Evolutionary conservation across 202 grass and related monocot species (phyloP).

Genomic region (Schoenoplectus triqueter): DNA sequence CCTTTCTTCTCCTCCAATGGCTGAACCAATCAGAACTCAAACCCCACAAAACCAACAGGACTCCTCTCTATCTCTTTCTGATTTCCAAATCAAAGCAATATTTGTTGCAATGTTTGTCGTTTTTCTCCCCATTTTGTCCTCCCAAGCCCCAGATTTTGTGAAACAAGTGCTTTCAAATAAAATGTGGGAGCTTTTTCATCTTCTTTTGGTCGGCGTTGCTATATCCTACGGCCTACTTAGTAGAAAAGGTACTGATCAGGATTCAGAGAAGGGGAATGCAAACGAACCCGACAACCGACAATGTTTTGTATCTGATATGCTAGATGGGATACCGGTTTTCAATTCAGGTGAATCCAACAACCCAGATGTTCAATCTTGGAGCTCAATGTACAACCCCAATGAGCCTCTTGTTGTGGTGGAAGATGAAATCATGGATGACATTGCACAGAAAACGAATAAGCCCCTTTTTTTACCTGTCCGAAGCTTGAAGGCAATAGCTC

Average conservation of each 20-base stretch:
- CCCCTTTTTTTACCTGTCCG: conserved; percentile 64
- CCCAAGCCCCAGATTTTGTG: conserved; percentile 50
- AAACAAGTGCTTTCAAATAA: conserved; percentile 40
- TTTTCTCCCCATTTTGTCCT: conserved; percentile 65
- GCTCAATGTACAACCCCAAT: conserved; percentile 53
- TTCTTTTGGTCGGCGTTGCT: conserved; percentile 85
- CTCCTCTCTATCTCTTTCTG: conserved; percentile 51
- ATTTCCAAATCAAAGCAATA: conserved; percentile 60
- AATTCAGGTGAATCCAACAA: conserved; percentile 27
- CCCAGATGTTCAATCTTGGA: conserved; percentile 60
- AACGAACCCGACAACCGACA: conserved; percentile 43
- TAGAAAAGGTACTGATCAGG: conserved; percentile 63
- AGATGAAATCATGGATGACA: conserved; percentile 32
- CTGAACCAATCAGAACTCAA: conserved; percentile 36
- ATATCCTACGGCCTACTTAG: conserved; percentile 93
- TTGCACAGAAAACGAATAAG: conserved; percentile 32
- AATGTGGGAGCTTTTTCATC: conserved; percentile 85
- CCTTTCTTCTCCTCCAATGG: conserved; percentile 50
- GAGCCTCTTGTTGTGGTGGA: conserved; percentile 60
- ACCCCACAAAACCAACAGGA: conserved; percentile 44
- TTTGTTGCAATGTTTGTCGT: conserved; percentile 67
- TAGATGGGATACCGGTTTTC: conserved; percentile 61
- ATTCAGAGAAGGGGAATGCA: conserved; percentile 27
- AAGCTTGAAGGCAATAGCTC: conserved; percentile 51
- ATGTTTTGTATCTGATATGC: conserved; percentile 71